Evolutionary conservation across 176 grass and related monocot genomes (phyloP), one percentile per base, ranked within the genome.

Genomic region (Coix lacrymajobi): DNA sequence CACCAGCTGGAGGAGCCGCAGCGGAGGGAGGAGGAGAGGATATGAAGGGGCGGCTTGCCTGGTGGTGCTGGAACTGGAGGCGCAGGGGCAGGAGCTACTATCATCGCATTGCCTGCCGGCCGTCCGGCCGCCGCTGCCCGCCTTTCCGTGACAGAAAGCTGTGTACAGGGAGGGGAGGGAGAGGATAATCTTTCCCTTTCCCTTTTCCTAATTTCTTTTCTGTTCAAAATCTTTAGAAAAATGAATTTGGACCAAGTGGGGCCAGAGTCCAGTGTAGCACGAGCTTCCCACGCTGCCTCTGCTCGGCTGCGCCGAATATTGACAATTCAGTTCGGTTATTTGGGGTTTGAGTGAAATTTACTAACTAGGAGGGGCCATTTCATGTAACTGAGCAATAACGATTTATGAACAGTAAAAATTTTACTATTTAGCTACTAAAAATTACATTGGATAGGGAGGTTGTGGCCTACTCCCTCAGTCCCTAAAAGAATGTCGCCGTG

Each of bases 91-190:
- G 51, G 32, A 24, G 51, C 51, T 17, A 4, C 32, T 57, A 56
- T 68, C 78, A 68, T 67, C 3, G 45, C 78, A 49, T 80, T 37
- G 73, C 73, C 51, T 30, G 72, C 19, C 46, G 19, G 60, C 61
- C 69, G 24, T 2, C 69, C 24, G 24, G 37, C 38, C 34, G 75
- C 75, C 38, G 57, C 37, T 62, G 13, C 28, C 69, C 41, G 41
- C 41, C 8, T 37, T 17, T 12, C 17, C 4, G 29, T 17, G 5
- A 22, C 40, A 30, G 25, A 73, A 15, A 31, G 43, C 69, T 69
- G 66, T 41, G 37, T 15, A 24, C 39, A 2, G 13, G 44, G 44
- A 32, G 44, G 8, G 2, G 49, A 34, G 31, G 48, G 20, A 75
- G 31, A 76, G 5, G 73, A 76, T 76, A 76, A 76, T 9, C 32